Percentiles rank a stretch among this genome's conserved stretches.
Evolutionary conservation across 352 stramenopile genomes (phyloP).

Genomic region (Globisporangium spinosum): DNA sequence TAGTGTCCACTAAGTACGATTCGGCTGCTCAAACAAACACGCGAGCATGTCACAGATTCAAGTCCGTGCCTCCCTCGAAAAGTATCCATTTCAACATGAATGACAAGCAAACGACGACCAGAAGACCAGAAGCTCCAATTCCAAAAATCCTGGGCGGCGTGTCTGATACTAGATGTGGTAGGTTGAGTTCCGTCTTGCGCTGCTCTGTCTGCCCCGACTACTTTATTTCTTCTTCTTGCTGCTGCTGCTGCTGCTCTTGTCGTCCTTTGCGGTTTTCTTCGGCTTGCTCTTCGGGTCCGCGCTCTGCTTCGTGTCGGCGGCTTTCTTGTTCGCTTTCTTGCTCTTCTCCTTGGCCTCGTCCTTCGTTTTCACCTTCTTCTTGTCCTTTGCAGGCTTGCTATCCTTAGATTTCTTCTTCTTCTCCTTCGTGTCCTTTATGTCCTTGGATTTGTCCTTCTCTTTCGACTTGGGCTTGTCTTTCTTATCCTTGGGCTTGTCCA

Average conservation of each 20-base stretch:
- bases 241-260: neutral
- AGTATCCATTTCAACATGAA: neutral
- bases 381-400: conserved; percentile 13
- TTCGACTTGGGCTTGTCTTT: conserved; percentile 14
- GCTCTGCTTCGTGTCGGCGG: neutral
- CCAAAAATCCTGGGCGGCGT: neutral
- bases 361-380: neutral
- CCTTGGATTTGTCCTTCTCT: neutral
- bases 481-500: conserved; percentile 26
- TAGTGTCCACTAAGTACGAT: neutral
- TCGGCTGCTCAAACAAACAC: neutral
- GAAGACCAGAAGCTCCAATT: too few species aligned
- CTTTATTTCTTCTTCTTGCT: conserved; percentile 2
- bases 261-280: neutral
- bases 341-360: neutral
- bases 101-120: neutral
- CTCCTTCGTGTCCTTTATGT: neutral
- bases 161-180: too few species aligned
- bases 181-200: too few species aligned
- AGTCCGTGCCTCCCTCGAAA: neutral
- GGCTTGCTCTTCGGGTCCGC: neutral
- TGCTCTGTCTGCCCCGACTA: neutral
- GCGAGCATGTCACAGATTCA: neutral
- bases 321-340: neutral
- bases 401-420: conserved; percentile 3